Evolutionary conservation across 2,329 filamentous ascomycete species (phyloP).

Genomic region (Aspergillus texensis): DNA sequence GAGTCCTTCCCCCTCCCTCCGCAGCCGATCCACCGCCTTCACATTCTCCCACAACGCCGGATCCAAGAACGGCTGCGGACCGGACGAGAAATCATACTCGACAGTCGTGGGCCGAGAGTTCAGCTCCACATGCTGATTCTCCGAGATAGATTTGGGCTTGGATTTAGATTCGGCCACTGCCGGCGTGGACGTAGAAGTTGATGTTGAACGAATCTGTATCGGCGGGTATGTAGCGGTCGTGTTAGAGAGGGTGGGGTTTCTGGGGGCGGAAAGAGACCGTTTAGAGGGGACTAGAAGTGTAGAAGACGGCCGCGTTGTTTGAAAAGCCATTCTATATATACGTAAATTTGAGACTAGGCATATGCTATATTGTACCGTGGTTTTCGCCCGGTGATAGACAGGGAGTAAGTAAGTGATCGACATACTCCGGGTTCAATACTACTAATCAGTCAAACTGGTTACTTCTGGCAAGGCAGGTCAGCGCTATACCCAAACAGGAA

Average conservation of each 20-base stretch:
- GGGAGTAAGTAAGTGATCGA: background rate
- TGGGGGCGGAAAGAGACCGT: slow-evolving; percentile 22
- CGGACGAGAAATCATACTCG: slow-evolving; percentile 37
- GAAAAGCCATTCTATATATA: slow-evolving; percentile 7
- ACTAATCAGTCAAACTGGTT: no score
- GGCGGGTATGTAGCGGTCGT: slow-evolving; percentile 26
- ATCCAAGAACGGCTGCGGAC: slow-evolving; percentile 45
- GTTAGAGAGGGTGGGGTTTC: slow-evolving; percentile 9
- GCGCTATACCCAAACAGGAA: no score
- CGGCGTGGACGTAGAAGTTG: background rate
- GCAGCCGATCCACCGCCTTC: slow-evolving; percentile 6
- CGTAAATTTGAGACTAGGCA: background rate
- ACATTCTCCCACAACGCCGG: slow-evolving; percentile 36
- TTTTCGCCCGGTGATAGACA: background rate
- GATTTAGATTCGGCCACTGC: background rate
- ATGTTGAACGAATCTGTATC: slow-evolving; percentile 6
- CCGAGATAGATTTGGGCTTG: background rate
- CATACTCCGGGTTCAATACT: no score
- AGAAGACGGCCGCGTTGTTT: slow-evolving; percentile 10
- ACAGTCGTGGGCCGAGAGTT: slow-evolving; percentile 13
- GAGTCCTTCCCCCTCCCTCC: slow-evolving; percentile 7
- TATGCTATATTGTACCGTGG: background rate
- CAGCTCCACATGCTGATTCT: background rate
- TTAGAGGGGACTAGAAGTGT: slow-evolving; percentile 32
- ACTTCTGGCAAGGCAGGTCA: no score